A percentile compares a stretch with the other conserved stretches of the same genome.
These are phyloP conservation scores for Xylaria hypoxylon DNA, from an alignment of 2,329 filamentous ascomycete species.

Conservation along the genomic window DNA sequence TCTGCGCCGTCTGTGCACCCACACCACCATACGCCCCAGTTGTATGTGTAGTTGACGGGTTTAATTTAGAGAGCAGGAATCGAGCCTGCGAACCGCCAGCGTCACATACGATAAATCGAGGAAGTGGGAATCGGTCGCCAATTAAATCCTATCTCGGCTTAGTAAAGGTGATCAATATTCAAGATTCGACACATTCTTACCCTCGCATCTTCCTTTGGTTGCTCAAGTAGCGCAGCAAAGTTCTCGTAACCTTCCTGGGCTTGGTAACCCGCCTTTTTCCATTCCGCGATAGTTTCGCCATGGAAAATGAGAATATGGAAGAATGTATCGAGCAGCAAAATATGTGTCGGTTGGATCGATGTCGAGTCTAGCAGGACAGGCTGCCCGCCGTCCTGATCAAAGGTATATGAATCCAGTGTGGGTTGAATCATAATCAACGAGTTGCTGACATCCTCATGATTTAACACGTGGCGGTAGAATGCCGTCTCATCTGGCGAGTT, in stretches of 20 bases:
- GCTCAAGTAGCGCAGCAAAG: slow-evolving; percentile 86
- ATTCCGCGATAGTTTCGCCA: slow-evolving; percentile 96
- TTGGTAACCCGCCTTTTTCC: slow-evolving; percentile 97
- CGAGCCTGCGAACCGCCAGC: slow-evolving; percentile 97
- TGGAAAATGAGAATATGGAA: slow-evolving; percentile 99
- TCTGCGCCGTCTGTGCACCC: slow-evolving; percentile 87
- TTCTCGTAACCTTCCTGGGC: slow-evolving; percentile 99
- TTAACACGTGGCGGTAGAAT: slow-evolving; percentile 97
- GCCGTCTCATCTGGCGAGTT: slow-evolving; percentile 99
- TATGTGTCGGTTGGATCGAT: slow-evolving; percentile 93
- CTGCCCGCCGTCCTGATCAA: slow-evolving; percentile 91
- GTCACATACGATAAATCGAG: slow-evolving; percentile 98
- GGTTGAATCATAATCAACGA: slow-evolving; percentile 99
- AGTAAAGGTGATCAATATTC: slow-evolving; percentile 23
- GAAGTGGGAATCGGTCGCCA: slow-evolving; percentile 96
- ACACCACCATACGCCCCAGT: slow-evolving; percentile 92
- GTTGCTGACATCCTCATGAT: slow-evolving; percentile 97
- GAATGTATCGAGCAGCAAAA: slow-evolving; percentile 95
- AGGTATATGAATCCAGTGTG: slow-evolving; percentile 95
- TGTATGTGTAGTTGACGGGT: slow-evolving; percentile 96
- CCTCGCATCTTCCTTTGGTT: slow-evolving; percentile 95
- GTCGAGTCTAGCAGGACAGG: slow-evolving; percentile 97
- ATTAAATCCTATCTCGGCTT: slow-evolving; percentile 80
- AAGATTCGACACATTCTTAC: slow-evolving; percentile 62
- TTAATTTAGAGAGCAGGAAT: slow-evolving; percentile 96